Base-by-base conservation (phyloP, 495 filamentous ascomycete species). In the Lophiostoma macrostomum region DNA sequence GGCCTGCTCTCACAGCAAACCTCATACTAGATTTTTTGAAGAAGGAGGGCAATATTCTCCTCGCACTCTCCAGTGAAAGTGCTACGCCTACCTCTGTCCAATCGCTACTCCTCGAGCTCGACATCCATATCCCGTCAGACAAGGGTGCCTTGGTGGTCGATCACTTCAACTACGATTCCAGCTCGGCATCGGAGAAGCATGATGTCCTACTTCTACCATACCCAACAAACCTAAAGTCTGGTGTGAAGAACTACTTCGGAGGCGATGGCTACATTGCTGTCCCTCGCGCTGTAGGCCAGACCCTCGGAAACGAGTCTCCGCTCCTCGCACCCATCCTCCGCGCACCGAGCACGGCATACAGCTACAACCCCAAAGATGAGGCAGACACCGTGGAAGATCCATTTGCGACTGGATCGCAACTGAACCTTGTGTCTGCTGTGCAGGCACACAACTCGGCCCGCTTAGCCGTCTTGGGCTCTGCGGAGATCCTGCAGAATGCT, bases 401-500 rank as follows among this genome's bases (percentile, higher is more conserved):
- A 48, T 91, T 90, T 70, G 88, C 83, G 22, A 84, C 82, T 47
- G 94, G 93, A 38, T 71, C 75, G 50, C 93, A 97, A 74, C 73
- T 98, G 50, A 77, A 81, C 38, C 75, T 97, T 12, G 81, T 94
- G 10, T 87, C 88, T 13, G 77, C 86, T 18, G 72, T 96, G 74
- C 93, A 97, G 71, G 87, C 88, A 18, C 84, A 90, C 64, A 97
- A 96, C 73, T 93, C 87, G 31, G 93, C 93, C 14, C 86, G 93
- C 51, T 83, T 98, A 67, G 86, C 85, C 29, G 79, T 98, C 11
- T 73, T 96, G 31, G 93, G 93, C 28, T 86, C 87, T 29, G 83
- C 82, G 18, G 94, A 96, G 68, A 81, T 90, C 68, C 75, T 98
- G 56, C 82, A 88, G 69, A 80, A 98, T 73, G 75, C 82, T 64